Percentiles rank a stretch among this genome's conserved stretches.
These are phyloP conservation scores for Thelonectria olida DNA, from an alignment of 2,329 filamentous ascomycete genomes.

Conservation along the genomic window DNA sequence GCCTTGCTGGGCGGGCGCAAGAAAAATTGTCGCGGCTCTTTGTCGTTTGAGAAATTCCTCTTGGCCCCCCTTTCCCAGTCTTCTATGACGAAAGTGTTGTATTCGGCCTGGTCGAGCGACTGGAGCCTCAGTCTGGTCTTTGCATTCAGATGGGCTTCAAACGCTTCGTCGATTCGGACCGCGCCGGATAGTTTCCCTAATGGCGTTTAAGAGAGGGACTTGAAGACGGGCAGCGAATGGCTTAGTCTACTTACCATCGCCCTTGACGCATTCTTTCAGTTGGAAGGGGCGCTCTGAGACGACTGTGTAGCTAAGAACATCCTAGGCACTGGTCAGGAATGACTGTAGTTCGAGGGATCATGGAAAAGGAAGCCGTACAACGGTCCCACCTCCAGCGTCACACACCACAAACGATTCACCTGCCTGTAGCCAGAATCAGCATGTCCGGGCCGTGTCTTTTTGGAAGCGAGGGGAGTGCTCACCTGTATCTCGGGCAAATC, in stretches of 20 bases:
- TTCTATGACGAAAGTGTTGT: neutral
- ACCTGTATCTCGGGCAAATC: slow-evolving; percentile 15
- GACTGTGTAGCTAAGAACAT: slow-evolving; percentile 15
- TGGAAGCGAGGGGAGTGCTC: neutral
- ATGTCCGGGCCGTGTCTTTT: too few relatives aligned
- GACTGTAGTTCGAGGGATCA: too few relatives aligned
- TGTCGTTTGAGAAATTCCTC: neutral
- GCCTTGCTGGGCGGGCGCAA: slow-evolving; percentile 1
- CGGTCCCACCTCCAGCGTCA: slow-evolving; percentile 15
- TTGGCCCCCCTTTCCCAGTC: slow-evolving; percentile 3
- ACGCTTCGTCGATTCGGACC: slow-evolving; percentile 10
- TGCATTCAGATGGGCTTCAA: neutral
- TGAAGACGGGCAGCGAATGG: neutral
- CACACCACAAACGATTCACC: slow-evolving; percentile 18
- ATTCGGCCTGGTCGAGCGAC: neutral
- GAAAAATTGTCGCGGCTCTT: neutral
- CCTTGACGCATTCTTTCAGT: slow-evolving; percentile 8
- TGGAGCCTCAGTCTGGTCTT: slow-evolving; percentile 4
- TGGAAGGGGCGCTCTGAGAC: neutral
- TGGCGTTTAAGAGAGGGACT: neutral
- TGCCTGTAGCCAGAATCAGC: too few relatives aligned
- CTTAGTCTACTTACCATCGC: neutral
- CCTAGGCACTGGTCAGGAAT: neutral
- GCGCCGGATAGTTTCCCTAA: slow-evolving; percentile 7
- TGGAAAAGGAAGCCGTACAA: neutral